phyloP scores from a whole-genome alignment of 371 early-diverging fungal species.

The Apophysomyces elegans region DNA sequence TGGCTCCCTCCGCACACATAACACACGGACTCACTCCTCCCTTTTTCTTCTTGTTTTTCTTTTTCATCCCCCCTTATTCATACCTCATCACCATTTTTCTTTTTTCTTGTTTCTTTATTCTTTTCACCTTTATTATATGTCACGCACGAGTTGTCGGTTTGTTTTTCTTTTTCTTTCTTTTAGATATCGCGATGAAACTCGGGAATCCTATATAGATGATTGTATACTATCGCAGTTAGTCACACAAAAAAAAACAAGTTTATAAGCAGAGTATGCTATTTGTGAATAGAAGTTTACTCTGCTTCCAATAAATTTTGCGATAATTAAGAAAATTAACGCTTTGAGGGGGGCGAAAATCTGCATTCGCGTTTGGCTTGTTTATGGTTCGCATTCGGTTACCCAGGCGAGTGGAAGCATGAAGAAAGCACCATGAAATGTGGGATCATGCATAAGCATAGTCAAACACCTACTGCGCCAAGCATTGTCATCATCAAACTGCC shows the following conservation, averaged over 20 bases:
- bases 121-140: constrained; percentile 6
- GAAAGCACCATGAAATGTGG: no score
- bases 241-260: no score
- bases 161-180: background rate
- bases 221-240: constrained; percentile 2
- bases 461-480: no score
- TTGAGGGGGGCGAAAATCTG: background rate
- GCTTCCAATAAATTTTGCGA: background rate
- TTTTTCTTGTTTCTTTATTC: background rate
- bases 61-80: background rate
- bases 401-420: no score
- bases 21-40: background rate
- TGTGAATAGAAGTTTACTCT: background rate
- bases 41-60: background rate
- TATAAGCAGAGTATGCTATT: no score
- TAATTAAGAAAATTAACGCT: no score
- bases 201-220: constrained; percentile 6
- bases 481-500: no score
- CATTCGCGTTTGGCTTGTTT: no score
- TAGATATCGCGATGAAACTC: background rate
- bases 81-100: background rate
- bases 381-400: no score
- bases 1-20: no score
- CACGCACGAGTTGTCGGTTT: background rate
- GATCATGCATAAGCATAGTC: no score